Percentiles rank a stretch among this genome's conserved stretches.
Evolutionary conservation across 306 rosid genomes (phyloP).

Genomic region (Herpetospermum pedunculosum): DNA sequence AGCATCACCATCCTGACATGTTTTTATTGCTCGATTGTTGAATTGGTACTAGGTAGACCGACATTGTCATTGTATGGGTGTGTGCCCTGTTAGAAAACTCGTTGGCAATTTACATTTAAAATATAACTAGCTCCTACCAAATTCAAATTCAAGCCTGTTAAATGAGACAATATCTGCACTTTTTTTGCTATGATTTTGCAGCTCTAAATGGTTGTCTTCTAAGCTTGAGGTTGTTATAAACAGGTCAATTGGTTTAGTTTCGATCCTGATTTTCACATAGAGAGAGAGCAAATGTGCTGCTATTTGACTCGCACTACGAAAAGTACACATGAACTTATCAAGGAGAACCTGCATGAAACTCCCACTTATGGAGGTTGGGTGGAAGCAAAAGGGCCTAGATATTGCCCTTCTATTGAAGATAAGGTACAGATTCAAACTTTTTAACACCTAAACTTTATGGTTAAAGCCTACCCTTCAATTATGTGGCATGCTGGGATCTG

Average conservation of each 20-base stretch:
- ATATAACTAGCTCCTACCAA: neutral
- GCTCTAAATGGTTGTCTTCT: constrained; percentile 7
- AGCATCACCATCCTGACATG: neutral
- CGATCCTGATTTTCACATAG: constrained; percentile 81
- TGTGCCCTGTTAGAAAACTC: neutral
- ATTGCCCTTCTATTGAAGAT: constrained; percentile 98
- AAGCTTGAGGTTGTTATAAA: constrained; percentile 20
- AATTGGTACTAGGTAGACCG: neutral
- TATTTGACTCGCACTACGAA: constrained; percentile 89
- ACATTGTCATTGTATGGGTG: neutral
- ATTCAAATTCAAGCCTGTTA: neutral
- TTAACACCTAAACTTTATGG: neutral
- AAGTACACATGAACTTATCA: constrained; percentile 74
- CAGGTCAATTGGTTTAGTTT: constrained; percentile 98
- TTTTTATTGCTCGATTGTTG: neutral
- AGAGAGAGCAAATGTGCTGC: constrained; percentile 98
- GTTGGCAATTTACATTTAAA: neutral
- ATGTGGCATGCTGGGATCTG: no score
- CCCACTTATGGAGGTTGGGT: constrained; percentile 99
- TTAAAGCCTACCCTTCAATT: neutral
- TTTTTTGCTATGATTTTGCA: constrained; percentile 4
- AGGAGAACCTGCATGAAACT: constrained; percentile 88
- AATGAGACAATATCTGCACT: neutral
- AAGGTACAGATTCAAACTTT: constrained; percentile 40
- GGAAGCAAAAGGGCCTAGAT: constrained; percentile 97